Evolutionary conservation across 23 red algal species (phyloP).

Genomic region (Rhodosorus marinus): DNA sequence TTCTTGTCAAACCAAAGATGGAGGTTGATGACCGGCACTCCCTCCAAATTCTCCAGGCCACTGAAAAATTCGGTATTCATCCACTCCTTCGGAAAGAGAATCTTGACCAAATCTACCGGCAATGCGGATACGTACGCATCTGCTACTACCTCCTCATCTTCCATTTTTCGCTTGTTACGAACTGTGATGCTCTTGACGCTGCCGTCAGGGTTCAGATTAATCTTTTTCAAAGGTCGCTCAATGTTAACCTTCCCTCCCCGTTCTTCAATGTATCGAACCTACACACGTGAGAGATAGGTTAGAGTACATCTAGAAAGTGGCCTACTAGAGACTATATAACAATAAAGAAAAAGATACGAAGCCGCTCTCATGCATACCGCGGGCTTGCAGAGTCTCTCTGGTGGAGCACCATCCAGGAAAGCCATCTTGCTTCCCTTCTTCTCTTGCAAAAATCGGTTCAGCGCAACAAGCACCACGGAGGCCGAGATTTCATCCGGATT

Average conservation of each 20-base stretch:
- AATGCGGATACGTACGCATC: slow-evolving; percentile 87
- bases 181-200: slow-evolving; percentile 30
- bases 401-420: slow-evolving; percentile 82
- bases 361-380: slow-evolving; percentile 25
- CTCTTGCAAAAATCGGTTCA: slow-evolving; percentile 96
- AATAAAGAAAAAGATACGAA: background rate
- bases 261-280: slow-evolving; percentile 26
- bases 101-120: slow-evolving; percentile 87
- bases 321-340: background rate
- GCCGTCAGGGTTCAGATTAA: slow-evolving; percentile 35
- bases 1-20: slow-evolving; percentile 96
- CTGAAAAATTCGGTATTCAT: slow-evolving; percentile 15
- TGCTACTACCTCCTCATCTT: slow-evolving; percentile 20
- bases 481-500: slow-evolving; percentile 94
- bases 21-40: slow-evolving; percentile 94
- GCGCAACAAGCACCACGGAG: slow-evolving; percentile 73
- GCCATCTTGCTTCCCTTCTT: slow-evolving; percentile 90
- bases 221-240: slow-evolving; percentile 20
- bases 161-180: background rate
- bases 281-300: background rate
- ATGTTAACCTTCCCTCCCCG: slow-evolving; percentile 34
- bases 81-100: slow-evolving; percentile 51
- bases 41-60: slow-evolving; percentile 33
- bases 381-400: slow-evolving; percentile 79
- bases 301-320: background rate